A percentile compares a stretch with the other conserved stretches of the same genome.
Evolutionary conservation across 139 green algal genomes (phyloP).

Genomic region (Chlamydomonas sp.): DNA sequence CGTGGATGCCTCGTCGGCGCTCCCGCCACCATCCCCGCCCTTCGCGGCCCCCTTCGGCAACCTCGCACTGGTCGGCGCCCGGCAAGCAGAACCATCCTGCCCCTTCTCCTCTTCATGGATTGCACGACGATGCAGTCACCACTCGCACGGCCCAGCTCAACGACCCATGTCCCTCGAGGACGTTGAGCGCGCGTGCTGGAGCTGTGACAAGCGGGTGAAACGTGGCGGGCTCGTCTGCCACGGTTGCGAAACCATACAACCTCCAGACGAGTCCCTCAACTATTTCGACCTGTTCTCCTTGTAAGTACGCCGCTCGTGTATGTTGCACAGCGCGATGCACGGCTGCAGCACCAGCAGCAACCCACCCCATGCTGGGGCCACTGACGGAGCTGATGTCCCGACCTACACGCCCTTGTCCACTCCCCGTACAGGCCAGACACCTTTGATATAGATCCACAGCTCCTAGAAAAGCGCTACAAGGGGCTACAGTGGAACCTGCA

Average conservation of each 20-base stretch:
- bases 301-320: conserved; percentile 30
- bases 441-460: conserved; percentile 62
- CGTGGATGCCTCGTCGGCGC: too few relatives aligned
- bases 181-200: conserved; percentile 53
- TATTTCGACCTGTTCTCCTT: conserved; percentile 64
- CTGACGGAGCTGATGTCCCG: neutral
- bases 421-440: conserved; percentile 28
- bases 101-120: too few relatives aligned
- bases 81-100: too few relatives aligned
- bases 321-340: neutral
- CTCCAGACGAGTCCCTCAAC: conserved; percentile 49
- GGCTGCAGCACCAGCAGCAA: neutral
- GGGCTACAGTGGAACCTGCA: conserved; percentile 72
- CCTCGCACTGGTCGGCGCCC: too few relatives aligned
- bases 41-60: too few relatives aligned
- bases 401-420: neutral
- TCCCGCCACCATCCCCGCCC: too few relatives aligned
- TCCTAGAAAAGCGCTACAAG: conserved; percentile 74
- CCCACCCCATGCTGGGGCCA: neutral
- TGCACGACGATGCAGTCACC: too few relatives aligned
- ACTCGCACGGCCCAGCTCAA: neutral
- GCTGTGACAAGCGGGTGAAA: conserved; percentile 51
- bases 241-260: conserved; percentile 63
- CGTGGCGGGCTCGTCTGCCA: conserved; percentile 56
- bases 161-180: conserved; percentile 28